phyloP scores from a whole-genome alignment of 2,329 filamentous ascomycete species.

The Microcyclospora pomicola region DNA sequence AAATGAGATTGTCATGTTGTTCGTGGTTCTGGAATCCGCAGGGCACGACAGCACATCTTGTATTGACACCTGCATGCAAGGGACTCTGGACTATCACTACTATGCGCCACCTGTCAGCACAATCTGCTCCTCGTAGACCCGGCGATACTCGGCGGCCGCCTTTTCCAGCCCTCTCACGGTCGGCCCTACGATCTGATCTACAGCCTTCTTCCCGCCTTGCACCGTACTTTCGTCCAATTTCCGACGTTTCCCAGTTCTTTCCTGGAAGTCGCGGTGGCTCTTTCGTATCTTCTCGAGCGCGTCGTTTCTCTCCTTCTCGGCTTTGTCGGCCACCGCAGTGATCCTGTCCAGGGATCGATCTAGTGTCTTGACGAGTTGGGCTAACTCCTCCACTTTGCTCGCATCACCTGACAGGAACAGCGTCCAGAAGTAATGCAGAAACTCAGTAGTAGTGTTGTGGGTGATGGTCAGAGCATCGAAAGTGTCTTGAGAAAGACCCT shows the following conservation, averaged over 20 bases:
- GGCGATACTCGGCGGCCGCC: slow-evolving; percentile 58
- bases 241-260: slow-evolving; percentile 60
- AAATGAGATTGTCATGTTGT: too few species aligned
- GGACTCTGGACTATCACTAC: too few species aligned
- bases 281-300: slow-evolving; percentile 53
- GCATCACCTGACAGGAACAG: slow-evolving; percentile 84
- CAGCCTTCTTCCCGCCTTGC: slow-evolving; percentile 61
- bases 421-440: slow-evolving; percentile 93
- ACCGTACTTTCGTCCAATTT: slow-evolving; percentile 50
- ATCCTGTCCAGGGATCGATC: slow-evolving; percentile 65
- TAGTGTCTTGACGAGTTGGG: slow-evolving; percentile 70
- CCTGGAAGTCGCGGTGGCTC: slow-evolving; percentile 56
- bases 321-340: slow-evolving; percentile 63
- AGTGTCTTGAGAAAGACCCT: slow-evolving; percentile 29
- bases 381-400: slow-evolving; percentile 59
- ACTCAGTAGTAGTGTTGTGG: slow-evolving; percentile 87
- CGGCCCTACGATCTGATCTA: slow-evolving; percentile 62
- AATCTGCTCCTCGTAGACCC: slow-evolving; percentile 49
- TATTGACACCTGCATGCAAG: too few species aligned
- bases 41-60: too few species aligned
- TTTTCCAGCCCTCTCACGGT: slow-evolving; percentile 56
- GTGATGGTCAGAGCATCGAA: slow-evolving; percentile 57
- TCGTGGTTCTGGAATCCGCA: too few species aligned
- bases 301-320: slow-evolving; percentile 59
- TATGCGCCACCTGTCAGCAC: too few species aligned